Conservation (phyloP, 306 rosid genomes). For the apple (Malus domestica) region DNA sequence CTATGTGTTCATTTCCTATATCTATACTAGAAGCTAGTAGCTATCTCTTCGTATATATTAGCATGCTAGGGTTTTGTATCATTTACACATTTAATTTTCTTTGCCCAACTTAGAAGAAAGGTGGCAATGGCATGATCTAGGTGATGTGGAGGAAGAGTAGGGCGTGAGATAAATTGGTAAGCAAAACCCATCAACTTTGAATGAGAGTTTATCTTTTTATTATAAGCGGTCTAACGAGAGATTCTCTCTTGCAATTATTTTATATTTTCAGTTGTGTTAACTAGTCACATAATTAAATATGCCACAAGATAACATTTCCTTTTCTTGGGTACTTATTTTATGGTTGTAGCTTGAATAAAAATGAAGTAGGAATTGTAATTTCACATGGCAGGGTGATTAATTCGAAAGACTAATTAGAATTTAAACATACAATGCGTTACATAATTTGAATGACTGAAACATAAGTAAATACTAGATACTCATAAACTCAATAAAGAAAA, state of each 20-base stretch:
- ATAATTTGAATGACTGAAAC: not conserved
- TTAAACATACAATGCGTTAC: not conserved
- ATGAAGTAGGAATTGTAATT: not conserved
- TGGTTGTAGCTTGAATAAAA: not conserved
- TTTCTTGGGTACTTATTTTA: not conserved
- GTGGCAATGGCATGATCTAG: constrained; percentile 9
- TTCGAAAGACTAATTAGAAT: no score
- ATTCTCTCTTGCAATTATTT: no score
- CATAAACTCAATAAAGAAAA: not conserved
- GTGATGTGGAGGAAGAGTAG: constrained; percentile 1
- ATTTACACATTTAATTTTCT: not conserved
- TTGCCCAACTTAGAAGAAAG: not conserved
- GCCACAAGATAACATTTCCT: not conserved
- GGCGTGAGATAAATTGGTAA: not conserved
- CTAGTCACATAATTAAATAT: no score
- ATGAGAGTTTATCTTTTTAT: not conserved
- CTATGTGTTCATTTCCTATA: not conserved
- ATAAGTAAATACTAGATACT: not conserved
- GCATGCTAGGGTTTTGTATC: not conserved
- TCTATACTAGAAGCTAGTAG: not conserved
- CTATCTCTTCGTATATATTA: not conserved
- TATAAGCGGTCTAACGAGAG: no score
- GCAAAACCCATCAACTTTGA: not conserved
- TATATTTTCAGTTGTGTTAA: no score
- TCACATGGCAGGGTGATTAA: no score